These are phyloP conservation scores for Musa itinerans DNA, from an alignment of 176 grass and related monocot species.

Conservation along the genomic window DNA sequence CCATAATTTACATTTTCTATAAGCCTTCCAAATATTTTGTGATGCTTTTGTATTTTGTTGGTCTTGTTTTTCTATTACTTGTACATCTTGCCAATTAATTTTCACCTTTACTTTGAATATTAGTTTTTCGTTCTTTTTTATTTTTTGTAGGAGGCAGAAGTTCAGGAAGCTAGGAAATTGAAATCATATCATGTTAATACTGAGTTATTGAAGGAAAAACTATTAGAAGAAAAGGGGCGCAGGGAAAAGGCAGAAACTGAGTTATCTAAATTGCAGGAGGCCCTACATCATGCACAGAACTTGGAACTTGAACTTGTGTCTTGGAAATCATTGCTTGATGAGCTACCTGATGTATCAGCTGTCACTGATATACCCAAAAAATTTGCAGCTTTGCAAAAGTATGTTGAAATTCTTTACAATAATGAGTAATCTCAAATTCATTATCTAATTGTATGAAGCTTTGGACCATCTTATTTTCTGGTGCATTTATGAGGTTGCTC, in stretches of 20 bases:
- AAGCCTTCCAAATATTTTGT: no score
- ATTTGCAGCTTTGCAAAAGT: conserved; percentile 68
- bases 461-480: neutral
- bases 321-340: conserved; percentile 61
- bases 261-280: conserved; percentile 63
- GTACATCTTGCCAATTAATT: neutral
- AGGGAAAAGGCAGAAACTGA: conserved; percentile 68
- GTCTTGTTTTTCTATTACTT: neutral
- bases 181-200: conserved; percentile 74
- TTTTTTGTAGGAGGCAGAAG: conserved; percentile 65
- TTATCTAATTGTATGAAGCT: neutral
- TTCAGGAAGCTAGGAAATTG: conserved; percentile 69
- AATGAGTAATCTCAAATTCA: neutral
- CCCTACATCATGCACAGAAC: conserved; percentile 55
- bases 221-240: conserved; percentile 65
- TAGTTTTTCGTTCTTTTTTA: conserved; percentile 19
- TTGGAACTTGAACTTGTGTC: conserved; percentile 73
- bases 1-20: neutral
- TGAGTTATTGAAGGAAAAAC: conserved; percentile 86
- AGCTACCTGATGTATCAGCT: conserved; percentile 78
- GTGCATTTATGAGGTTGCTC: neutral
- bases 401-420: conserved; percentile 14
- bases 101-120: neutral
- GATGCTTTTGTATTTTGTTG: neutral
- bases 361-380: conserved; percentile 74